Evolutionary conservation across 805 yeast species (phyloP), one percentile per base, ranked within the genome.

Genomic region (Blastobotrys attinorum): DNA sequence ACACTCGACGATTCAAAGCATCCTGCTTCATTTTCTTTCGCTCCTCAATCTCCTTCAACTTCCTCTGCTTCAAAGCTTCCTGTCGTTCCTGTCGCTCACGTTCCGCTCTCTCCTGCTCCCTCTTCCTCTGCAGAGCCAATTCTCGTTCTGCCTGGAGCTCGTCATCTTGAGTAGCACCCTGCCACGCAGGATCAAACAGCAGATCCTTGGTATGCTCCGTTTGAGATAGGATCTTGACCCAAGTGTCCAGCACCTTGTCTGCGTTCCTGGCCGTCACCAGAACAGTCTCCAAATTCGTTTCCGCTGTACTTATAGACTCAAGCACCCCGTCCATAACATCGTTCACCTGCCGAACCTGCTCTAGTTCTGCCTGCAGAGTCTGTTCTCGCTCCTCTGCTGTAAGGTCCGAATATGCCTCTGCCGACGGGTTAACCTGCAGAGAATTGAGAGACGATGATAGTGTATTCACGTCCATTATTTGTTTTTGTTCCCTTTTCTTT

Each of bases 191-290:
- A 31, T 50, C 48, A 20, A 43, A 43, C 37, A 59, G 38, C 23
- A 59, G 48, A 13, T 52, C 45, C 31, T 58, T 55, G 7, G 59
- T 59, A 32, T 56, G 62, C 42, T 58, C 62, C 2, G 63, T 52
- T 37, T 59, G 61, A 11, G 63, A 59, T 29, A 59, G 40, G 23
- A 59, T 57, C 35, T 51, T 45, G 29, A 57, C 53, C 63, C 63
- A 59, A 33, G 48, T 44, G 37, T 56, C 55, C n/a, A 59, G 49
- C 31, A 59, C 42, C 23, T 46, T 48, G 39, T 59, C 59, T 11
- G 60, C 56, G 36, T 57, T 59, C 23, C 37, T 38, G 3, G 58
- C 44, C 21, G 59, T 48, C 2, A 33, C 22, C 21, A 47, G 43
- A 29, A 56, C 54, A 4, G 39, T 31, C 7, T 46, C 42, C 3